Evolutionary conservation across 371 early-diverging fungal species (phyloP).

Genomic region (Smittium culicis): DNA sequence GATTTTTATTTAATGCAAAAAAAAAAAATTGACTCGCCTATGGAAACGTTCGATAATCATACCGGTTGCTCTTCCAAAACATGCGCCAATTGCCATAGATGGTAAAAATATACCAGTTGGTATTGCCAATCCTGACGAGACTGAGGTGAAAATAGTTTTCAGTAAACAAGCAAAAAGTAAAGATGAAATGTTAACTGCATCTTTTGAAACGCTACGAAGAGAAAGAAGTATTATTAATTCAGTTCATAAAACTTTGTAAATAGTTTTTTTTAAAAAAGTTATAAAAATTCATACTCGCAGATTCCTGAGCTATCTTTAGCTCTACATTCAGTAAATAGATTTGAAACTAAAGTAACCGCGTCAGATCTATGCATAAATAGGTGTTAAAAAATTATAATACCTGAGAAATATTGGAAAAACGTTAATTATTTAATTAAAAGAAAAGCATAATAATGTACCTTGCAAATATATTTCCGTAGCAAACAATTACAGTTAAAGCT

Average conservation of each 20-base stretch:
- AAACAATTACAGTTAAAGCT: constrained; percentile 50
- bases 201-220: constrained; percentile 19
- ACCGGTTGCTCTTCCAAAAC: constrained; percentile 63
- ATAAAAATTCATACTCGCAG: constrained; percentile 16
- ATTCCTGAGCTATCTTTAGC: constrained; percentile 24
- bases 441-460: constrained; percentile 6
- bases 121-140: constrained; percentile 65
- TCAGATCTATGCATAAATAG: constrained; percentile 50
- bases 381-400: no score
- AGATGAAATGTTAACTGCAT: constrained; percentile 18
- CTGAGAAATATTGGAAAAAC: background rate
- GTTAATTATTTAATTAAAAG: background rate
- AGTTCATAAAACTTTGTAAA: no score
- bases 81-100: constrained; percentile 69
- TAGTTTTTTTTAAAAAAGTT: background rate
- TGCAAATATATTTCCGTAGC: constrained; percentile 44
- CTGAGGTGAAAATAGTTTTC: constrained; percentile 48
- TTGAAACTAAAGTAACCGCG: constrained; percentile 48
- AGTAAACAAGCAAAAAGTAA: constrained; percentile 48
- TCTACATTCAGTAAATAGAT: constrained; percentile 59
- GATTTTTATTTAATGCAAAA: background rate
- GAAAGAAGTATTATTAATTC: background rate
- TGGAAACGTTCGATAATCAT: constrained; percentile 41
- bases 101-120: constrained; percentile 70
- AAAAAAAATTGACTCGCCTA: constrained; percentile 3